These are phyloP conservation scores for Teunomyces cretensis DNA, from an alignment of 805 yeast genomes.

Conservation along the genomic window DNA sequence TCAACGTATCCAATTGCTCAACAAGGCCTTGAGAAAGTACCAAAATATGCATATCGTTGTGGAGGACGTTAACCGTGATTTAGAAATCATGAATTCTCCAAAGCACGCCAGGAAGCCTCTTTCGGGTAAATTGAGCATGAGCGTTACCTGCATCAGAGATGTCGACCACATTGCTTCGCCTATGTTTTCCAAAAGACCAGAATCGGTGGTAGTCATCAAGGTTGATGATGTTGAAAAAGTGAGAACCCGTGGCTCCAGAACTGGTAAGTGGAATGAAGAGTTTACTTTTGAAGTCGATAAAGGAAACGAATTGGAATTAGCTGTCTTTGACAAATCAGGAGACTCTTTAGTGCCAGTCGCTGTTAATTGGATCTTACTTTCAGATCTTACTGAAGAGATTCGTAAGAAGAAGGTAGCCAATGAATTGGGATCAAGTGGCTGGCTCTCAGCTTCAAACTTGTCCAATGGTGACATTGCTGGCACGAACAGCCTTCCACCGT, in stretches of 20 bases:
- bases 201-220: conserved; percentile 72
- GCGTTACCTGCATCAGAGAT: conserved; percentile 77
- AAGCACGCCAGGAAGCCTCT: conserved; percentile 79
- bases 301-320: conserved; percentile 88
- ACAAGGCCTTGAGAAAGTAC: conserved; percentile 80
- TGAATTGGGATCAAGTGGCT: conserved; percentile 70
- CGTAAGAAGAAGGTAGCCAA: conserved; percentile 84
- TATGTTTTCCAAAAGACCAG: conserved; percentile 74
- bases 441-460: conserved; percentile 79
- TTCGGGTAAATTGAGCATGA: conserved; percentile 73
- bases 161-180: conserved; percentile 92
- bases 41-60: conserved; percentile 81
- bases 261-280: conserved; percentile 80
- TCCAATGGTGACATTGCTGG: conserved; percentile 14
- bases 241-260: conserved; percentile 70
- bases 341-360: conserved; percentile 81
- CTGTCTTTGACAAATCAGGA: conserved; percentile 79
- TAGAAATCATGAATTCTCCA: conserved; percentile 65
- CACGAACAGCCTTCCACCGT: background rate
- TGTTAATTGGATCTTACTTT: conserved; percentile 82
- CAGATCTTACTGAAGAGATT: conserved; percentile 92
- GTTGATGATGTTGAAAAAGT: conserved; percentile 87
- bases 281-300: conserved; percentile 80
- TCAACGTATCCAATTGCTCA: conserved; percentile 79
- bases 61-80: conserved; percentile 62